Percentiles rank a stretch among this genome's conserved stretches.
These are phyloP conservation scores for Pichia sp. DNA, from an alignment of 1,139 yeast genomes.

Conservation along the genomic window DNA sequence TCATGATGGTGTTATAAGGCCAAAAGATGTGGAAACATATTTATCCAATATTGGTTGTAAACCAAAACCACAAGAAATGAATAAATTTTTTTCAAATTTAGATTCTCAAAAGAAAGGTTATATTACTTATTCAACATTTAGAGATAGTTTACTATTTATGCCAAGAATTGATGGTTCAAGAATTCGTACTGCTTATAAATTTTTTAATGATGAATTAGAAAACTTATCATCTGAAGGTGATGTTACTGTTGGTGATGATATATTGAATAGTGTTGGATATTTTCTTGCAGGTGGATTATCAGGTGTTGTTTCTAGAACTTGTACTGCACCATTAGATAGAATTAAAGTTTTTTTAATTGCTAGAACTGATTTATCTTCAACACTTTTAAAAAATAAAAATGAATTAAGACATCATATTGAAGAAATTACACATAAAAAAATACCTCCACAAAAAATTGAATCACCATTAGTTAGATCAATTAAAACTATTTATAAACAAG, in stretches of 20 bases:
- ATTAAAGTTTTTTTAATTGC: slow-evolving; percentile 91
- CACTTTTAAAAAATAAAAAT: slow-evolving; percentile 52
- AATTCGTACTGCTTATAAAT: slow-evolving; percentile 73
- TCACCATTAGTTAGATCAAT: slow-evolving; percentile 80
- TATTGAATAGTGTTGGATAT: slow-evolving; percentile 79
- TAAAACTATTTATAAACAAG: slow-evolving; percentile 75
- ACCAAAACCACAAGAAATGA: slow-evolving; percentile 51
- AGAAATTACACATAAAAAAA: slow-evolving; percentile 30
- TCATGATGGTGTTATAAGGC: slow-evolving; percentile 65
- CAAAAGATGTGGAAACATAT: slow-evolving; percentile 62
- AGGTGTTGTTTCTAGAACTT: slow-evolving; percentile 94
- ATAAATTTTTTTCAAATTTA: slow-evolving; percentile 52
- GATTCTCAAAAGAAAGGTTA: slow-evolving; percentile 61
- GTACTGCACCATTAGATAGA: slow-evolving; percentile 96
- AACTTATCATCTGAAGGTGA: slow-evolving; percentile 90
- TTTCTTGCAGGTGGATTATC: slow-evolving; percentile 93
- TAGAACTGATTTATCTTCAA: slow-evolving; percentile 72
- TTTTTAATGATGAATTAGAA: slow-evolving; percentile 68
- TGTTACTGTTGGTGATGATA: slow-evolving; percentile 73
- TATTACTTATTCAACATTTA: slow-evolving; percentile 80
- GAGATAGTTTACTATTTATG: slow-evolving; percentile 73
- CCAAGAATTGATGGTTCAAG: slow-evolving; percentile 54
- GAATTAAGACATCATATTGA: slow-evolving; percentile 38
- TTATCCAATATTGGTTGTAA: slow-evolving; percentile 47
- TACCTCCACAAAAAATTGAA: slow-evolving; percentile 38